A percentile compares a stretch with the other conserved stretches of the same genome.
phyloP scores from a whole-genome alignment of 2,329 filamentous ascomycete genomes.

The Penicillium vulpinum region DNA sequence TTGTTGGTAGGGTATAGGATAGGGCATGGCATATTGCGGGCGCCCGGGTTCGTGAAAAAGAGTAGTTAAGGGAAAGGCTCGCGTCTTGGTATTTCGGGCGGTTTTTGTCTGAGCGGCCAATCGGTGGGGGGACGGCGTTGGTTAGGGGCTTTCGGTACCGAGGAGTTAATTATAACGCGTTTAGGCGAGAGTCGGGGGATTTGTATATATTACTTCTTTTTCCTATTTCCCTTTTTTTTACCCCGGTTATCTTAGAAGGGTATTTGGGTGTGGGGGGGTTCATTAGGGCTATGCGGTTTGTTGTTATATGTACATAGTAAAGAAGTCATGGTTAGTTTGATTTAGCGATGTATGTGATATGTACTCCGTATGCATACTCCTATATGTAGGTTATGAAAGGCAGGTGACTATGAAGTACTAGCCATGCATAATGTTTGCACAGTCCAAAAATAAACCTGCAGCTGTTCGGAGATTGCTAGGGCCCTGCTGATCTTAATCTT shows the following conservation, averaged over 20 bases:
- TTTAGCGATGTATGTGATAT: too few species aligned
- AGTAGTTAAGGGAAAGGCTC: slow-evolving; percentile 24
- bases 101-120: slow-evolving; percentile 7
- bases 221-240: not conserved
- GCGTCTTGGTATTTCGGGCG: slow-evolving; percentile 19
- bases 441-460: slow-evolving; percentile 3
- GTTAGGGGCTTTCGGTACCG: not conserved
- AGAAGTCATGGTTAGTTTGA: too few species aligned
- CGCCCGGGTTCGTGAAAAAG: slow-evolving; percentile 18
- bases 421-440: not conserved
- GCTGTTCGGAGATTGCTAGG: not conserved
- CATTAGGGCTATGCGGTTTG: too few species aligned
- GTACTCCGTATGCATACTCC: too few species aligned
- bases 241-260: not conserved
- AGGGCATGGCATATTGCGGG: not conserved
- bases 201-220: not conserved
- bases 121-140: not conserved
- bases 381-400: not conserved
- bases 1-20: not conserved
- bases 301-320: too few species aligned
- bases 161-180: slow-evolving; percentile 1
- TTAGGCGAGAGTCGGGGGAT: slow-evolving; percentile 1
- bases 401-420: not conserved
- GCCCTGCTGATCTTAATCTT: slow-evolving; percentile 2
- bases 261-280: too few species aligned